These are phyloP conservation scores for Oidium heveae DNA, from an alignment of 2,329 filamentous ascomycete species.

Conservation along the genomic window DNA sequence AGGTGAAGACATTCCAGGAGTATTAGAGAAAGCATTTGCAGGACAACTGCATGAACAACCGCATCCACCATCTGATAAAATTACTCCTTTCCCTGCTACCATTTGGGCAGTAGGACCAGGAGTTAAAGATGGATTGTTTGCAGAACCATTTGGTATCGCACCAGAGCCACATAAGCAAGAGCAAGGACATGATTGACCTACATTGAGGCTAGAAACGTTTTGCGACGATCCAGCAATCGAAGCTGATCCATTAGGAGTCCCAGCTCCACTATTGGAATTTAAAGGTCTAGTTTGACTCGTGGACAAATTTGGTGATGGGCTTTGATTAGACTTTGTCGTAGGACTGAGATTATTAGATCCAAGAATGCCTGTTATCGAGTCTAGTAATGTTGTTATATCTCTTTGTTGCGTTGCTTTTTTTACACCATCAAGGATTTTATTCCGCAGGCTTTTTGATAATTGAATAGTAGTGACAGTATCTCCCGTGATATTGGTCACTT, in stretches of 20 bases:
- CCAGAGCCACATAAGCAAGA: neutral
- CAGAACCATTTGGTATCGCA: neutral
- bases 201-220: neutral
- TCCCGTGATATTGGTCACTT: too few species aligned
- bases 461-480: too few species aligned
- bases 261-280: neutral
- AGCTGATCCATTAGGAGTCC: neutral
- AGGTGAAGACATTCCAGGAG: neutral
- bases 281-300: neutral
- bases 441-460: too few species aligned
- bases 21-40: constrained; percentile 5
- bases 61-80: constrained; percentile 5
- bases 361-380: too few species aligned
- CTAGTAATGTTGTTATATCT: too few species aligned
- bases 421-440: too few species aligned
- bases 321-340: too few species aligned
- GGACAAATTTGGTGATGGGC: too few species aligned
- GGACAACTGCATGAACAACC: constrained; percentile 8
- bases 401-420: too few species aligned
- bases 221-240: neutral
- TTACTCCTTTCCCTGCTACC: constrained; percentile 4
- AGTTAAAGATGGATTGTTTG: neutral
- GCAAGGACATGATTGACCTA: neutral
- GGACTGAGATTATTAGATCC: too few species aligned
- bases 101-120: constrained; percentile 6